Conservation (phyloP, 768 basidiomycete genomes). For the Trametes cinnabarina region DNA sequence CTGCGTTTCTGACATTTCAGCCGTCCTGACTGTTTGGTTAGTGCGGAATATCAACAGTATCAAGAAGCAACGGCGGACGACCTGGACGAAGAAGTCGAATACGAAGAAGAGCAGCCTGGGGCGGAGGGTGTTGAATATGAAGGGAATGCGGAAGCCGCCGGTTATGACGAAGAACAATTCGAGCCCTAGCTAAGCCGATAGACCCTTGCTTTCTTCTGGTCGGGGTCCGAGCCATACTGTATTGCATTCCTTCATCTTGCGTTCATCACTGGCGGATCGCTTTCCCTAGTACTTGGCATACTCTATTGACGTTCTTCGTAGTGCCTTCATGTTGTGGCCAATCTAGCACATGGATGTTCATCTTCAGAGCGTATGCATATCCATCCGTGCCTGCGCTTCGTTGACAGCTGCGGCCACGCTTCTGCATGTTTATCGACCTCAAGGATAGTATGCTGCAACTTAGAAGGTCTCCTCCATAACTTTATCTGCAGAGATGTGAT, state of each 20-base stretch:
- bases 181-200: neutral
- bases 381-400: neutral
- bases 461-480: constrained; percentile 3
- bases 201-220: neutral
- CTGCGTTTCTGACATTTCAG: too few species aligned
- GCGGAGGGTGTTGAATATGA: constrained; percentile 18
- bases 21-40: constrained; percentile 32
- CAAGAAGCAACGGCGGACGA: constrained; percentile 55
- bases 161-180: constrained; percentile 4
- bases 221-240: neutral
- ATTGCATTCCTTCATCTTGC: neutral
- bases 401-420: neutral
- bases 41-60: constrained; percentile 88
- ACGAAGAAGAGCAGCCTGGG: constrained; percentile 19
- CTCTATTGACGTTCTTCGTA: neutral
- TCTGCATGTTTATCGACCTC: neutral
- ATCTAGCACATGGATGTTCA: neutral
- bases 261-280: neutral
- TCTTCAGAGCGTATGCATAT: neutral
- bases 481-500: neutral
- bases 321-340: neutral
- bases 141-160: neutral
- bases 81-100: constrained; percentile 37
- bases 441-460: neutral
- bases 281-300: neutral